phyloP scores from a whole-genome alignment of 176 grass and related monocot genomes.

The Oryza brachyantha region DNA sequence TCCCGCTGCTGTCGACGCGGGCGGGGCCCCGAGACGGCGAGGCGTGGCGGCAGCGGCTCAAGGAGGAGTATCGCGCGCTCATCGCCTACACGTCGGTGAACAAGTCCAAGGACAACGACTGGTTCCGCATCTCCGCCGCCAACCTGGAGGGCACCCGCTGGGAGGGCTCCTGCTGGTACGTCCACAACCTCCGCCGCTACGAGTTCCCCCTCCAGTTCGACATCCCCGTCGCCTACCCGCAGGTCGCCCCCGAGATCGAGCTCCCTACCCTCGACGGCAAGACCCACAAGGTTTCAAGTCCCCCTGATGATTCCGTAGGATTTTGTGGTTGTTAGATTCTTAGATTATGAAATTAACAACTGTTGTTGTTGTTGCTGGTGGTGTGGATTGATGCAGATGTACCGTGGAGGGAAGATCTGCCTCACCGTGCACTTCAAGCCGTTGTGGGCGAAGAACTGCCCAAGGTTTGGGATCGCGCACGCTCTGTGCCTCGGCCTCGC shows the following conservation, averaged over 20 bases:
- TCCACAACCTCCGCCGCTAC: conserved; percentile 98
- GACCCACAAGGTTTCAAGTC: conserved; percentile 77
- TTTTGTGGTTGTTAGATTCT: no score
- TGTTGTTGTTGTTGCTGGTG: neutral
- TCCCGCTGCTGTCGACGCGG: conserved; percentile 77
- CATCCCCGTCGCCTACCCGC: conserved; percentile 83
- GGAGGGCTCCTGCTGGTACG: conserved; percentile 93
- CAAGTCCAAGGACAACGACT: conserved; percentile 96
- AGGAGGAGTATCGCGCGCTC: conserved; percentile 95
- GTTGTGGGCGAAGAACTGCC: conserved; percentile 94
- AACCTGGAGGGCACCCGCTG: conserved; percentile 88
- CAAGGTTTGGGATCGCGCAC: conserved; percentile 91
- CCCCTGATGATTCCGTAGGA: no score
- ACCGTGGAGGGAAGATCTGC: conserved; percentile 93
- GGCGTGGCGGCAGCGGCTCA: conserved; percentile 83
- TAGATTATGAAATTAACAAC: conserved; percentile 3
- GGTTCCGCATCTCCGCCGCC: conserved; percentile 90
- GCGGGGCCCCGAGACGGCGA: conserved; percentile 88
- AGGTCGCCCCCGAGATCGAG: conserved; percentile 93
- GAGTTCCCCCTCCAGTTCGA: conserved; percentile 95
- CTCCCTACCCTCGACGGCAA: conserved; percentile 95
- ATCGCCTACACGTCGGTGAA: conserved; percentile 93
- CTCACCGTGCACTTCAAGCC: conserved; percentile 98
- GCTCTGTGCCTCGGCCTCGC: conserved; percentile 84
- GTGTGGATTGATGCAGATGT: conserved; percentile 58